phyloP scores from a whole-genome alignment of 495 filamentous ascomycete species.

The Neurospora sp. region DNA sequence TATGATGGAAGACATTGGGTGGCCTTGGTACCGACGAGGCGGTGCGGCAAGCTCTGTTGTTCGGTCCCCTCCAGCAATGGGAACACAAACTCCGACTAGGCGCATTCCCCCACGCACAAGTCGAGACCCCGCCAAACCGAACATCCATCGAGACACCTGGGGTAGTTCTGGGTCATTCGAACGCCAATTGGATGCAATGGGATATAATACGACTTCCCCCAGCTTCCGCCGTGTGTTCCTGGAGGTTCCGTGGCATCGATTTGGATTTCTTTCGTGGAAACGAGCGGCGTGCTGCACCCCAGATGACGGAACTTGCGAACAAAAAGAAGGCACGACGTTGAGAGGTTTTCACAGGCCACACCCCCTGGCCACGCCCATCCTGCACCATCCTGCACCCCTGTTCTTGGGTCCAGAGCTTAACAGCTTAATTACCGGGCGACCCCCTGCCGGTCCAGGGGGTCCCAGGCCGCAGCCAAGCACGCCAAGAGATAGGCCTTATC shows the following conservation, averaged over 20 bases:
- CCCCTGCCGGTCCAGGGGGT: background rate
- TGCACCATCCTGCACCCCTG: background rate
- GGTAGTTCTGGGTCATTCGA: background rate
- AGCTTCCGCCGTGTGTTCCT: background rate
- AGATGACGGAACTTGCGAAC: background rate
- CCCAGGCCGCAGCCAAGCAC: constrained; percentile 1
- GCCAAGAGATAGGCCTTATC: constrained; percentile 25
- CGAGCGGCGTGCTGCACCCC: background rate
- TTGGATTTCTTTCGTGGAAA: background rate
- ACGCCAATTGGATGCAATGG: background rate
- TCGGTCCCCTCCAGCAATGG: background rate
- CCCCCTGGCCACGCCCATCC: background rate
- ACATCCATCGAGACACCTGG: background rate
- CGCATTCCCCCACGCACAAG: background rate
- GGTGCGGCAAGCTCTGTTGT: background rate
- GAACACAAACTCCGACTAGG: background rate
- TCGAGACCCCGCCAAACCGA: background rate
- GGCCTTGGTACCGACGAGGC: background rate
- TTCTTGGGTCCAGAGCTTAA: background rate
- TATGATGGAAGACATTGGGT: background rate
- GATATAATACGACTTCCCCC: background rate
- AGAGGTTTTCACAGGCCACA: background rate
- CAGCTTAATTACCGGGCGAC: background rate
- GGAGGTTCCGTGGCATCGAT: background rate
- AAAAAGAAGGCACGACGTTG: background rate